Evolutionary conservation across 106 monocot genomes (phyloP).

Genomic region (Amphibolis antarctica): DNA sequence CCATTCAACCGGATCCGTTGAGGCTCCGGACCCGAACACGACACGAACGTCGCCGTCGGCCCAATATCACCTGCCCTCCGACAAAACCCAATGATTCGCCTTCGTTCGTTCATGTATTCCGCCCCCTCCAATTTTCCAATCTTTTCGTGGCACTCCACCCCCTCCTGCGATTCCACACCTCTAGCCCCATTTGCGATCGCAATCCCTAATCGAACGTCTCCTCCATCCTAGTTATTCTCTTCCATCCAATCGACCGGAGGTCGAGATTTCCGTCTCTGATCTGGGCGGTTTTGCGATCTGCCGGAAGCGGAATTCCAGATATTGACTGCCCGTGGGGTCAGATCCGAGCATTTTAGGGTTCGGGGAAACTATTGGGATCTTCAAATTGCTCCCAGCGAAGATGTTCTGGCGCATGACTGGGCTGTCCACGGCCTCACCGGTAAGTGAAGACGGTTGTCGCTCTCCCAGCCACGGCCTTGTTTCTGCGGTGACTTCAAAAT

Average conservation of each 20-base stretch:
- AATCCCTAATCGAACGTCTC: too few species aligned
- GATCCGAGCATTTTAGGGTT: slow-evolving; percentile 34
- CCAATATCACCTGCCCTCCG: too few species aligned
- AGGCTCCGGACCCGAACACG: too few species aligned
- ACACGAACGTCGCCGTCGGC: too few species aligned
- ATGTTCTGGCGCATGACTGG: slow-evolving; percentile 96
- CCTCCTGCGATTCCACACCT: too few species aligned
- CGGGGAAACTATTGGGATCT: slow-evolving; percentile 9
- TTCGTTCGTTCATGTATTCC: too few species aligned
- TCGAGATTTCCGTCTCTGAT: too few species aligned
- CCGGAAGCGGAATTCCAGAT: not conserved
- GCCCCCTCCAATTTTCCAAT: not conserved
- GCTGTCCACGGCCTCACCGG: slow-evolving; percentile 60
- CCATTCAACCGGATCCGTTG: too few species aligned
- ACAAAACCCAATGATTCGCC: too few species aligned
- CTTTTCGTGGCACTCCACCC: not conserved
- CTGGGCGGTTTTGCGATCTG: too few species aligned
- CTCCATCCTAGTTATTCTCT: not conserved
- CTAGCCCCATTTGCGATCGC: too few species aligned
- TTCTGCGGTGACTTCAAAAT: too few species aligned
- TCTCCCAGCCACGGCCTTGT: not conserved
- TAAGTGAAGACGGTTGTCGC: slow-evolving; percentile 20
- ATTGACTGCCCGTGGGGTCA: not conserved
- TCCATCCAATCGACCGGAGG: not conserved
- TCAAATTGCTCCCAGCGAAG: slow-evolving; percentile 12